Percentiles rank a stretch among this genome's conserved stretches.
phyloP scores from a whole-genome alignment of 495 filamentous ascomycete species.

The Penicillium macrosclerotiorum region DNA sequence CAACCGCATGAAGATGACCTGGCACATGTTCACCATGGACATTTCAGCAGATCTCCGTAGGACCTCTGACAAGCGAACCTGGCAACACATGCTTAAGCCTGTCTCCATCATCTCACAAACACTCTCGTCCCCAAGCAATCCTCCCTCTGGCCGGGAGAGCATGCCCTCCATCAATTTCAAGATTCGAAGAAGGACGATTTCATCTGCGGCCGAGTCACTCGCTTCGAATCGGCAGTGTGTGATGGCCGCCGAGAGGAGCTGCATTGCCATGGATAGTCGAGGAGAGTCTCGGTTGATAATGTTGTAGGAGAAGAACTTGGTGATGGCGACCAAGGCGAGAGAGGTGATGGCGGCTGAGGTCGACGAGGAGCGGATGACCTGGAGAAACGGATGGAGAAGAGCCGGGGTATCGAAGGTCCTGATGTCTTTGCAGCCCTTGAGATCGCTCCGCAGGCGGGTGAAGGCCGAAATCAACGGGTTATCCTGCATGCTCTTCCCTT shows the following conservation, averaged over 20 bases:
- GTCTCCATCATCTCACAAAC: constrained; percentile 99
- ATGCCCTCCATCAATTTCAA: constrained; percentile 97
- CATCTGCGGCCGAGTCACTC: constrained; percentile 88
- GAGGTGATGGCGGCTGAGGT: constrained; percentile 96
- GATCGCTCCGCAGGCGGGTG: constrained; percentile 80
- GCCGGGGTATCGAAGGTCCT: constrained; percentile 84
- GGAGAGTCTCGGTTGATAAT: constrained; percentile 82
- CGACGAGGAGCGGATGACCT: constrained; percentile 94
- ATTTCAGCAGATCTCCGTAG: constrained; percentile 90
- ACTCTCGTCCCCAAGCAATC: constrained; percentile 90
- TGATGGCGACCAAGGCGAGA: constrained; percentile 89
- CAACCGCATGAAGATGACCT: constrained; percentile 90
- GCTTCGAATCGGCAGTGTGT: constrained; percentile 98
- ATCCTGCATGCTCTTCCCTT: constrained; percentile 97
- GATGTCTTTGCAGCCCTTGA: constrained; percentile 93
- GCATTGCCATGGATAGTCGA: constrained; percentile 86
- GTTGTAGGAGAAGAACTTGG: constrained; percentile 95
- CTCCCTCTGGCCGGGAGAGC: constrained; percentile 88
- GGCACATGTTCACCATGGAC: constrained; percentile 97
- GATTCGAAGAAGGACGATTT: constrained; percentile 90
- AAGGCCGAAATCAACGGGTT: constrained; percentile 97
- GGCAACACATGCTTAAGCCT: constrained; percentile 95
- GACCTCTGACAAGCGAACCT: constrained; percentile 86
- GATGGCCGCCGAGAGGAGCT: constrained; percentile 87
- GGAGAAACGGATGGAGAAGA: constrained; percentile 90